Evolutionary conservation across 805 yeast species (phyloP).

Genomic region (Metschnikowia cerradonensis): DNA sequence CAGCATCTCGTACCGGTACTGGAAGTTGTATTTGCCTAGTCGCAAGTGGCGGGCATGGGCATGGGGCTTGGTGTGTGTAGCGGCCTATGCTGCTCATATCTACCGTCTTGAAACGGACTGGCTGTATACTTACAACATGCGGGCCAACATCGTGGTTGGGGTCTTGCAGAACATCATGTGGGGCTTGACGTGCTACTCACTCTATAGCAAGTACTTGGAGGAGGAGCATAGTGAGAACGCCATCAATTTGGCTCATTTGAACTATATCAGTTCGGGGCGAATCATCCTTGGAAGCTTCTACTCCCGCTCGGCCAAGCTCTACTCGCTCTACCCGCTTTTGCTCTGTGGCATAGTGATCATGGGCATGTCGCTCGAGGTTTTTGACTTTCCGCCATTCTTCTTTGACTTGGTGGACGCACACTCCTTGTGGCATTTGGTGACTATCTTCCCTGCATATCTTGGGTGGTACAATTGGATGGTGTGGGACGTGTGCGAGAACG

Average conservation of each 20-base stretch:
- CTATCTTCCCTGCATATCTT: conserved; percentile 38
- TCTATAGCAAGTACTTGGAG: conserved; percentile 28
- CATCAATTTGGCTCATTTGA: conserved; percentile 22
- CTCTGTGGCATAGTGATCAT: conserved; percentile 43
- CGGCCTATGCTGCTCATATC: conserved; percentile 62
- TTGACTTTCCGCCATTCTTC: conserved; percentile 59
- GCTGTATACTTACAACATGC: conserved; percentile 93
- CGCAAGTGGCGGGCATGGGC: conserved; percentile 21
- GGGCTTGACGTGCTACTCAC: conserved; percentile 26
- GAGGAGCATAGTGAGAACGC: conserved; percentile 17
- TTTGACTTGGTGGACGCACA: conserved; percentile 19
- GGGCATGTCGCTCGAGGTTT: conserved; percentile 87
- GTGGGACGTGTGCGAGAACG: conserved; percentile 39
- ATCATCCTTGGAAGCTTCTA: conserved; percentile 32
- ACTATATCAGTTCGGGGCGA: conserved; percentile 21
- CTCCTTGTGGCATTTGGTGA: conserved; percentile 20
- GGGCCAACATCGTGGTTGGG: conserved; percentile 79
- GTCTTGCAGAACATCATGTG: conserved; percentile 58
- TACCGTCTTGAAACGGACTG: conserved; percentile 64
- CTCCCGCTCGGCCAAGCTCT: conserved; percentile 33
- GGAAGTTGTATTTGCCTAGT: conserved; percentile 48
- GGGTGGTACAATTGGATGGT: conserved; percentile 45
- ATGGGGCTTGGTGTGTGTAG: conserved; percentile 40
- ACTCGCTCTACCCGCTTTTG: conserved; percentile 36
- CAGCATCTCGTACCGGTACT: conserved; percentile 57